phyloP scores from a whole-genome alignment of 768 basidiomycete species.

The Amanita polypyramis region DNA sequence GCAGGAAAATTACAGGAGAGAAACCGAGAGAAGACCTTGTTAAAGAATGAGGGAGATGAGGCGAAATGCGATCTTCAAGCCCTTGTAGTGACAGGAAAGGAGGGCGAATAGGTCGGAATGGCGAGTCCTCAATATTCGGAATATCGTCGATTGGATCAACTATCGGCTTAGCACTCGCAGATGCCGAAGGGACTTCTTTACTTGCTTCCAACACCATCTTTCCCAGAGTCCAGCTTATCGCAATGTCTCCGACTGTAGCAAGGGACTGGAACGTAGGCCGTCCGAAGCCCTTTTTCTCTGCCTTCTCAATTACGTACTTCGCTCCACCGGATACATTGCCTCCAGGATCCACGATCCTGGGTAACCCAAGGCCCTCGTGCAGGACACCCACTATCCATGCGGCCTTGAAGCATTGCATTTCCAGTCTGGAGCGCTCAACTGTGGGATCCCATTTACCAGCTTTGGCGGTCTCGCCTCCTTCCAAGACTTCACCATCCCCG shows the following conservation, averaged over 20 bases:
- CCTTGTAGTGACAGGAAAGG: slow-evolving; percentile 47
- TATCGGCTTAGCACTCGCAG: slow-evolving; percentile 41
- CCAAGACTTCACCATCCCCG: slow-evolving; percentile 56
- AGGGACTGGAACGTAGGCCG: slow-evolving; percentile 84
- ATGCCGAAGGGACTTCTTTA: slow-evolving; percentile 55
- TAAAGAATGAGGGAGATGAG: slow-evolving; percentile 57
- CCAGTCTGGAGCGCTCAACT: slow-evolving; percentile 75
- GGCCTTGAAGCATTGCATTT: slow-evolving; percentile 99
- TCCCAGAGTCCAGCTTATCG: slow-evolving; percentile 95
- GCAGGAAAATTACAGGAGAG: slow-evolving; percentile 52
- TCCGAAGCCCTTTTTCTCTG: slow-evolving; percentile 74
- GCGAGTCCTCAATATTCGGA: slow-evolving; percentile 38
- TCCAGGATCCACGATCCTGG: slow-evolving; percentile 77
- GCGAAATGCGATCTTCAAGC: slow-evolving; percentile 52
- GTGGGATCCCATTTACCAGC: slow-evolving; percentile 60
- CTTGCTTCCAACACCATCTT: slow-evolving; percentile 99
- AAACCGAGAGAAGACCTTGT: slow-evolving; percentile 61
- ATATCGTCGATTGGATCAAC: slow-evolving; percentile 65
- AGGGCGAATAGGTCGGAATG: slow-evolving; percentile 55
- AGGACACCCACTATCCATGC: slow-evolving; percentile 96
- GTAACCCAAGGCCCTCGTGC: slow-evolving; percentile 93
- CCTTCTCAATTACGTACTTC: slow-evolving; percentile 65
- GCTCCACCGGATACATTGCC: slow-evolving; percentile 67
- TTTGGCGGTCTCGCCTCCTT: slow-evolving; percentile 49
- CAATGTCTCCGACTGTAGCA: slow-evolving; percentile 86